Conservation (phyloP, 2,329 filamentous ascomycete genomes). For the Botrytis galanthina region DNA sequence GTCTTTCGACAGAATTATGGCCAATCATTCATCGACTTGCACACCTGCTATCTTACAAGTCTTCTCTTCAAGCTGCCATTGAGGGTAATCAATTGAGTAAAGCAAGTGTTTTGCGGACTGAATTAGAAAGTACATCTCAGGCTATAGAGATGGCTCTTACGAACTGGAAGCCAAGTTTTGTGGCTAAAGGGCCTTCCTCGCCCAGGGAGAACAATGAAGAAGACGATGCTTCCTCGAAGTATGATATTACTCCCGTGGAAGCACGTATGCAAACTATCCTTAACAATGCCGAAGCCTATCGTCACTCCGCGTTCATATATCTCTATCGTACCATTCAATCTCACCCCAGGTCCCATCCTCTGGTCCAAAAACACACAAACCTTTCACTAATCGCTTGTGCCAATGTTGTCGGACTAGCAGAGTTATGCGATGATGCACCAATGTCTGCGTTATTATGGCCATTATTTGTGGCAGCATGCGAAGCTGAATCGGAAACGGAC, state of each 20-base stretch:
- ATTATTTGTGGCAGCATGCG: constrained; percentile 61
- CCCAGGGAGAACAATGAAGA: constrained; percentile 15
- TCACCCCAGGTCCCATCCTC: constrained; percentile 46
- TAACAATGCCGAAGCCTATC: constrained; percentile 50
- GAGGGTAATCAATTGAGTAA: constrained; percentile 41
- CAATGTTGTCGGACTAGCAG: constrained; percentile 50
- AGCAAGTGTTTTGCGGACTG: constrained; percentile 32
- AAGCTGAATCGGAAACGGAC: constrained; percentile 51
- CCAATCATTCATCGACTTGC: constrained; percentile 61
- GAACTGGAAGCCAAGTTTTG: constrained; percentile 54
- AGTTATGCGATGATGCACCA: constrained; percentile 44
- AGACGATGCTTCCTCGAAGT: constrained; percentile 5
- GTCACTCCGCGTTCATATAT: constrained; percentile 48
- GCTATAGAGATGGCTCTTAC: constrained; percentile 55
- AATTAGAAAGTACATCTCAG: constrained; percentile 44
- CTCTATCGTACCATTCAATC: constrained; percentile 43
- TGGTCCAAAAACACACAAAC: constrained; percentile 54
- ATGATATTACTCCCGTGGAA: constrained; percentile 9
- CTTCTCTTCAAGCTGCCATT: constrained; percentile 49
- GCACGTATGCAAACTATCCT: constrained; percentile 38
- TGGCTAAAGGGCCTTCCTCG: constrained; percentile 37
- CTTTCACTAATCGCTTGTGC: constrained; percentile 53
- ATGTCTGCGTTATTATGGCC: constrained; percentile 65
- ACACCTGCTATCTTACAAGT: constrained; percentile 52
- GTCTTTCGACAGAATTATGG: constrained; percentile 62